phyloP scores from a whole-genome alignment of 2,329 filamentous ascomycete species.

The Sporothrix variecibatus region DNA sequence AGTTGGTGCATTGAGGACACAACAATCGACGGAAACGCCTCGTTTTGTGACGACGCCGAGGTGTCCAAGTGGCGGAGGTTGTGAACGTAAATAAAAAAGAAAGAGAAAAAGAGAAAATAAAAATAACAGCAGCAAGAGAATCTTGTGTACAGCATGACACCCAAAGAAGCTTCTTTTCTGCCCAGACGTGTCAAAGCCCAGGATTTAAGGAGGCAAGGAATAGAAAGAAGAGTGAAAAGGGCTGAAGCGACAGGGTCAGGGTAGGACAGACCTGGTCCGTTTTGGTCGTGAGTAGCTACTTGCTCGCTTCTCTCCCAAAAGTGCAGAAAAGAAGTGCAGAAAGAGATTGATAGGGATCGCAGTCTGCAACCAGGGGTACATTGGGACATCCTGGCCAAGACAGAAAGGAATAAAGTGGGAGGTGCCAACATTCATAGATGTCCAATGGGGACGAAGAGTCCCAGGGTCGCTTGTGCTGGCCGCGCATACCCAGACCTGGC shows the following conservation, averaged over 20 bases:
- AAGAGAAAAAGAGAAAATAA: not conserved
- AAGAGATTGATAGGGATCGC: not conserved
- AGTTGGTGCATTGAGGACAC: not conserved
- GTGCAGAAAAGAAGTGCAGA: not conserved
- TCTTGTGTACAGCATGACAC: not conserved
- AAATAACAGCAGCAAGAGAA: not conserved
- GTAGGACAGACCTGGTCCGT: not conserved
- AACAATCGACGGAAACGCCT: conserved; percentile 5
- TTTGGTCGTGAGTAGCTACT: not conserved
- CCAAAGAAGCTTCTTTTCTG: not conserved
- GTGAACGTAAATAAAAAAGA: not conserved
- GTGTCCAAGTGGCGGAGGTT: not conserved
- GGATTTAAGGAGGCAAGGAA: not conserved
- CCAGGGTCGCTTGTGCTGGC: not conserved
- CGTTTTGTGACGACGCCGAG: not conserved
- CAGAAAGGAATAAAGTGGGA: not conserved
- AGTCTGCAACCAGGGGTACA: not conserved
- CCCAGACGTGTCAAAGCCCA: not conserved
- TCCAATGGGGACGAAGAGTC: not conserved
- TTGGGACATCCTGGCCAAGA: not conserved
- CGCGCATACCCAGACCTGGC: not conserved
- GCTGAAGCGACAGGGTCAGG: conserved; percentile 2
- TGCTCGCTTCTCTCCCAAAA: not conserved
- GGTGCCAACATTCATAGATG: not conserved
- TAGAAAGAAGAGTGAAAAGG: not conserved